Evolutionary conservation across 164 flowering plant genomes (phyloP).

Genomic region (Vitis rotundifolia): DNA sequence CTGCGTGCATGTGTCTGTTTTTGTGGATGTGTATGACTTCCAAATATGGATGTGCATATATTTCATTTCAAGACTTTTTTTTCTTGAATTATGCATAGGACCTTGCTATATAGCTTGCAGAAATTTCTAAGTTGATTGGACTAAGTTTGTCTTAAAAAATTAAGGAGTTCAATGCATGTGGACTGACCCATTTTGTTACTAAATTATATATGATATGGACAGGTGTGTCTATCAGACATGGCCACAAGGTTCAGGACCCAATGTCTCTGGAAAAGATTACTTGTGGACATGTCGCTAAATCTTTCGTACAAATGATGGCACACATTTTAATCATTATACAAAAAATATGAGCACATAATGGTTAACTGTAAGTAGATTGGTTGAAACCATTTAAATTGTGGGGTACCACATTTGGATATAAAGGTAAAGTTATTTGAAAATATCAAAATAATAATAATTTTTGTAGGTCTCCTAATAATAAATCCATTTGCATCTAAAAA

Average conservation of each 20-base stretch:
- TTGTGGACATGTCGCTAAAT: not conserved
- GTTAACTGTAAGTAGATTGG: not conserved
- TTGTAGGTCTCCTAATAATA: too few species aligned
- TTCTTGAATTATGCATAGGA: not conserved
- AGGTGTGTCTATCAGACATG: conserved; percentile 3
- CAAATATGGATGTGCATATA: too few species aligned
- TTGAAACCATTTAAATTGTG: too few species aligned
- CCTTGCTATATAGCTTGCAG: not conserved
- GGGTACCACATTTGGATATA: too few species aligned
- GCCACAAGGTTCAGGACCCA: conserved; percentile 7
- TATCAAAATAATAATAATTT: too few species aligned
- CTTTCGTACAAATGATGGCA: not conserved
- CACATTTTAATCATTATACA: not conserved
- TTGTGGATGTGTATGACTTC: too few species aligned
- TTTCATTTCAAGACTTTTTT: not conserved
- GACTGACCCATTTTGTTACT: conserved; percentile 5
- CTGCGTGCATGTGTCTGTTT: too few species aligned
- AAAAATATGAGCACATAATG: not conserved
- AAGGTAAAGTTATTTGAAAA: too few species aligned
- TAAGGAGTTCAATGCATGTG: conserved; percentile 16
- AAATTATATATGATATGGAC: conserved; percentile 4
- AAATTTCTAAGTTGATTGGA: not conserved
- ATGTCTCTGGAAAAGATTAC: conserved; percentile 8
- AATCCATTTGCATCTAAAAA: not conserved
- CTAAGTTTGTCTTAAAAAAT: not conserved